These are phyloP conservation scores for Alternaria infectoria DNA, from an alignment of 2,329 filamentous ascomycete species.

Conservation along the genomic window DNA sequence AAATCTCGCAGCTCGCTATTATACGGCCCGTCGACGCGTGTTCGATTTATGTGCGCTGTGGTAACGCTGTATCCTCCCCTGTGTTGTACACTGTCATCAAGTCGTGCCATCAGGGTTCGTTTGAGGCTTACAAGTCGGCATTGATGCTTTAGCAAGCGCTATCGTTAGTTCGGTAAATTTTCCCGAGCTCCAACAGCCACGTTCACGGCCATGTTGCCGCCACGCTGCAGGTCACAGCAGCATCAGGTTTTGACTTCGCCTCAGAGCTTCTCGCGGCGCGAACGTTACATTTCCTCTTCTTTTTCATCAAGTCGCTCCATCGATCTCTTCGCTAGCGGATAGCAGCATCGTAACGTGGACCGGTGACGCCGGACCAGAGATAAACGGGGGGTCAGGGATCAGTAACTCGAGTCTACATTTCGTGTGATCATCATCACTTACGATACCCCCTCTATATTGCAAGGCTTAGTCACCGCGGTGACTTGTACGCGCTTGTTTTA, in stretches of 20 bases:
- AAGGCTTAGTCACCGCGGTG: background rate
- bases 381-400: background rate
- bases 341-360: background rate
- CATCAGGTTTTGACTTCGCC: background rate
- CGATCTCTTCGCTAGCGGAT: background rate
- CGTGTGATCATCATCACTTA: background rate
- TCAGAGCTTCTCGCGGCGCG: background rate
- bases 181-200: background rate
- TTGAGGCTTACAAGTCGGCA: background rate
- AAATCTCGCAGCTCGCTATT: background rate
- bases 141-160: background rate
- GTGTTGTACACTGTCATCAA: background rate
- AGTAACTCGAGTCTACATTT: background rate
- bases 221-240: background rate
- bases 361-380: background rate
- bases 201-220: background rate
- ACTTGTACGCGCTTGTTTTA: background rate
- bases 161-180: background rate
- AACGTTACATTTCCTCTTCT: background rate
- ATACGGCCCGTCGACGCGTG: background rate
- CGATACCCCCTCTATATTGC: background rate
- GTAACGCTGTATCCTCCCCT: background rate
- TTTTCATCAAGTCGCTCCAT: background rate
- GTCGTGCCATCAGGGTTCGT: background rate
- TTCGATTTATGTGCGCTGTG: background rate